Conservation (phyloP, 495 filamentous ascomycete species). For the Neurospora tetraspora region DNA sequence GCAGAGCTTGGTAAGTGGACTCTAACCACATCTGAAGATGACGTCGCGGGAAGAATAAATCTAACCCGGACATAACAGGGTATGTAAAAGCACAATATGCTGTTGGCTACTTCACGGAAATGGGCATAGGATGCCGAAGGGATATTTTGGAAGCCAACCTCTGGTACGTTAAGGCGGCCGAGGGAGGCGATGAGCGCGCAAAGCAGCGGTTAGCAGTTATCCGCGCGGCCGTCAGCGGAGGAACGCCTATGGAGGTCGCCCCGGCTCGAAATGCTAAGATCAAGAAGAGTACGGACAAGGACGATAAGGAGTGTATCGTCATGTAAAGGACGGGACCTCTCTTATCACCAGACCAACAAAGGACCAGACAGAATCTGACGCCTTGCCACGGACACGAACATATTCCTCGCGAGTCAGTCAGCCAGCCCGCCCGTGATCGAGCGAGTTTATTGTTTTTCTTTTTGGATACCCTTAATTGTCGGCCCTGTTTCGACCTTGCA, state of each 20-base stretch:
- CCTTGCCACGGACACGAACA: background rate
- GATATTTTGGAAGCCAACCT: slow-evolving; percentile 93
- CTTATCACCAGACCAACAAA: background rate
- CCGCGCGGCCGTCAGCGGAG: slow-evolving; percentile 71
- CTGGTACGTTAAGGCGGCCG: slow-evolving; percentile 96
- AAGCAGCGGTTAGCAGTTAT: slow-evolving; percentile 80
- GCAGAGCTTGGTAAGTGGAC: slow-evolving; percentile 65
- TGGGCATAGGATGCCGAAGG: slow-evolving; percentile 89
- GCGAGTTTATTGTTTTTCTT: background rate
- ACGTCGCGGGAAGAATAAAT: background rate
- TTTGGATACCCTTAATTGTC: background rate
- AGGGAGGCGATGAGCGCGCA: slow-evolving; percentile 82
- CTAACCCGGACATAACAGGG: slow-evolving; percentile 36
- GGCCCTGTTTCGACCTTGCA: background rate
- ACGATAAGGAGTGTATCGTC: slow-evolving; percentile 49
- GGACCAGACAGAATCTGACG: background rate
- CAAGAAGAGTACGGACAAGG: slow-evolving; percentile 37
- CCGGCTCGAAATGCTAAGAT: slow-evolving; percentile 38
- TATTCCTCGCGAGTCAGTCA: background rate
- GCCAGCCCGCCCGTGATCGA: background rate
- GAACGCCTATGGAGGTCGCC: slow-evolving; percentile 43
- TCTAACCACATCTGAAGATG: background rate
- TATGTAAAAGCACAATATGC: slow-evolving; percentile 92
- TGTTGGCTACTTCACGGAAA: slow-evolving; percentile 94
- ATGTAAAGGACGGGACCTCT: slow-evolving; percentile 35